phyloP scores from a whole-genome alignment of 148 eudicot genomes.

The Rhododendron molle region DNA sequence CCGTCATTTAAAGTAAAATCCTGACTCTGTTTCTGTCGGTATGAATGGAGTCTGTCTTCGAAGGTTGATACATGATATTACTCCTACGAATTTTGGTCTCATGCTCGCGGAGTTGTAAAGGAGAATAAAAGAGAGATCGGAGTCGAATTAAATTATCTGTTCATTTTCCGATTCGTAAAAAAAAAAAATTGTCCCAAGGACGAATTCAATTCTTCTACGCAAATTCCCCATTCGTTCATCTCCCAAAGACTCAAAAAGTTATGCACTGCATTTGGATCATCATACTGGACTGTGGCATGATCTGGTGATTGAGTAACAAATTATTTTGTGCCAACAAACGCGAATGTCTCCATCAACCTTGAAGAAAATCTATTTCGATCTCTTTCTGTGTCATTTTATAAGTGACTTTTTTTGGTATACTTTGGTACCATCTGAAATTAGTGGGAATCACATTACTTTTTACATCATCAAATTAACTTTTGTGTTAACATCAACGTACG shows the following conservation, averaged over 20 bases:
- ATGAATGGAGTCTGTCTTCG: too few relatives aligned
- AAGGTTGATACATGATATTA: too few relatives aligned
- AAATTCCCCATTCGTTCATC: neutral
- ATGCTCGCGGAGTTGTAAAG: neutral
- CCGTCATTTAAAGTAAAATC: too few relatives aligned
- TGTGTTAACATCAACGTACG: neutral
- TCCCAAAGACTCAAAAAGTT: neutral
- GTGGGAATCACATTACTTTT: neutral
- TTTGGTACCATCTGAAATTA: neutral
- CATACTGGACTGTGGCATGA: neutral
- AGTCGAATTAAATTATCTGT: neutral
- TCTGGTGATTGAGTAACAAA: neutral
- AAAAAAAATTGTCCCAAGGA: neutral
- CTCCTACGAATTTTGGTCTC: neutral
- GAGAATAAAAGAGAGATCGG: neutral
- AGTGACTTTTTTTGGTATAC: neutral
- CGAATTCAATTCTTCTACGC: neutral
- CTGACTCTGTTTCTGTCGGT: too few relatives aligned
- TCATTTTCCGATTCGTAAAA: neutral
- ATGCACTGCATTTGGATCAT: neutral
- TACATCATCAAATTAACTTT: neutral
- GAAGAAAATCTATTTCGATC: slow-evolving; percentile 6
- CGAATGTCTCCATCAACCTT: neutral
- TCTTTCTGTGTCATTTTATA: neutral
- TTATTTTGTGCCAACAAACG: neutral